A percentile compares a stretch with the other conserved stretches of the same genome.
These are phyloP conservation scores for Candida palmyrensis DNA, from an alignment of 805 yeast species.

Conservation along the genomic window DNA sequence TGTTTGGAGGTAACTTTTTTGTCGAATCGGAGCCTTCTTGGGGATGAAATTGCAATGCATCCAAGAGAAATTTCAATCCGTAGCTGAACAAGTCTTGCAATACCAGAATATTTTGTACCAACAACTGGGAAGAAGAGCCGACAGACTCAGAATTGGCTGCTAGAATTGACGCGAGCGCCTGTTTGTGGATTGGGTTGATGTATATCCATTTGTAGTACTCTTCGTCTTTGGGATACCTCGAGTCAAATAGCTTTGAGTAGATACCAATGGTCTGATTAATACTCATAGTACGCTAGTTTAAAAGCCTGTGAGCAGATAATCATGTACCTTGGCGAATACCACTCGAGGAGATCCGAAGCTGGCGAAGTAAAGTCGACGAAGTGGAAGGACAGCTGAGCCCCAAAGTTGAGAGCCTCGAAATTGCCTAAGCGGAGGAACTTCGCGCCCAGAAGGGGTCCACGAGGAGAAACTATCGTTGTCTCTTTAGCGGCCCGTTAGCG, in stretches of 20 bases:
- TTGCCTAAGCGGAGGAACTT: too few species aligned
- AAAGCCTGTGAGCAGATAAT: too few species aligned
- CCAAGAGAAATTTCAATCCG: constrained; percentile 16
- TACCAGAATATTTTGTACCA: constrained; percentile 1
- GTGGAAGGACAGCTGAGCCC: too few species aligned
- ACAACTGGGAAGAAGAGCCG: constrained; percentile 1
- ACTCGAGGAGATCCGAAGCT: too few species aligned
- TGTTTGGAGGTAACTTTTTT: background rate
- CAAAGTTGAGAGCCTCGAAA: too few species aligned
- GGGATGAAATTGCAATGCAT: constrained; percentile 13
- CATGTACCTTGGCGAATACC: too few species aligned
- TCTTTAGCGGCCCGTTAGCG: too few species aligned
- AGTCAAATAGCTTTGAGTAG: constrained; percentile 19
- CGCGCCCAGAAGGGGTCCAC: too few species aligned
- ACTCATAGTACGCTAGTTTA: too few species aligned
- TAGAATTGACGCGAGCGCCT: constrained; percentile 17
- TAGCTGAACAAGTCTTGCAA: constrained; percentile 12
- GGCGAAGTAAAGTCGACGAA: too few species aligned
- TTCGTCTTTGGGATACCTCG: constrained; percentile 11
- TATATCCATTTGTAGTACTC: constrained; percentile 17
- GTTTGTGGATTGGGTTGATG: constrained; percentile 19
- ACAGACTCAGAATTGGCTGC: constrained; percentile 14
- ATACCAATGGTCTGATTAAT: constrained; percentile 11
- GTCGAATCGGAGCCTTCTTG: too few species aligned
- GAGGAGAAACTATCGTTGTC: too few species aligned